Conservation (phyloP, 306 rosid genomes). For the Quercus robur region DNA sequence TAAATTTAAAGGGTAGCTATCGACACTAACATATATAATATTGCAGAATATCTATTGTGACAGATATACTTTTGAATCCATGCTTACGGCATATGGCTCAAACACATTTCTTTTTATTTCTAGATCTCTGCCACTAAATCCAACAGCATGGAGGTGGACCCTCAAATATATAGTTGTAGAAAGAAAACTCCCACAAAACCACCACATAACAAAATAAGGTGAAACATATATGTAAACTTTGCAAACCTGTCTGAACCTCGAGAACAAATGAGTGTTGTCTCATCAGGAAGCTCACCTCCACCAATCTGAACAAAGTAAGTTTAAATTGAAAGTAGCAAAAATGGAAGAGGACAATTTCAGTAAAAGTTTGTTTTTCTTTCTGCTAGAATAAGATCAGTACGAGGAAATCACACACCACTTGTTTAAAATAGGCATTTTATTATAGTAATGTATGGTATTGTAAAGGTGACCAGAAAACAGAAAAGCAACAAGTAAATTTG, state of each 20-base stretch:
- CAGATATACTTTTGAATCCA: neutral
- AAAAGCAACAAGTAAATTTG: neutral
- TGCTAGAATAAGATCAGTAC: neutral
- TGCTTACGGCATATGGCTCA: conserved; percentile 3
- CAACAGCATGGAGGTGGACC: conserved; percentile 39
- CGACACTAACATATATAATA: neutral
- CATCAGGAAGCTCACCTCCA: conserved; percentile 94
- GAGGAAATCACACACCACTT: neutral
- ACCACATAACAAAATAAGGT: conserved; percentile 5
- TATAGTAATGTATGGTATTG: neutral
- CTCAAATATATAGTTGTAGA: neutral
- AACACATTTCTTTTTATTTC: conserved; percentile 10
- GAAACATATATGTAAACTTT: conserved; percentile 16
- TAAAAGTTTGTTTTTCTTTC: neutral
- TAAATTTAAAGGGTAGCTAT: neutral
- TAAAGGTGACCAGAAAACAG: neutral
- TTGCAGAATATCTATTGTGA: neutral
- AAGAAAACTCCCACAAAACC: conserved; percentile 10
- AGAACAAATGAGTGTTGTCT: conserved; percentile 72
- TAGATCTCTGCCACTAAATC: conserved; percentile 17
- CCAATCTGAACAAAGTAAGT: conserved; percentile 70
- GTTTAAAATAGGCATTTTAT: neutral
- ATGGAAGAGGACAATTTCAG: neutral
- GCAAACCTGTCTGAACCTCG: conserved; percentile 92
- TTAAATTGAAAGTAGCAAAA: conserved; percentile 22